Percentiles rank a stretch among this genome's conserved stretches.
Conservation (phyloP, 2,329 filamentous ascomycete genomes). For the Cercospora nicotianae region DNA sequence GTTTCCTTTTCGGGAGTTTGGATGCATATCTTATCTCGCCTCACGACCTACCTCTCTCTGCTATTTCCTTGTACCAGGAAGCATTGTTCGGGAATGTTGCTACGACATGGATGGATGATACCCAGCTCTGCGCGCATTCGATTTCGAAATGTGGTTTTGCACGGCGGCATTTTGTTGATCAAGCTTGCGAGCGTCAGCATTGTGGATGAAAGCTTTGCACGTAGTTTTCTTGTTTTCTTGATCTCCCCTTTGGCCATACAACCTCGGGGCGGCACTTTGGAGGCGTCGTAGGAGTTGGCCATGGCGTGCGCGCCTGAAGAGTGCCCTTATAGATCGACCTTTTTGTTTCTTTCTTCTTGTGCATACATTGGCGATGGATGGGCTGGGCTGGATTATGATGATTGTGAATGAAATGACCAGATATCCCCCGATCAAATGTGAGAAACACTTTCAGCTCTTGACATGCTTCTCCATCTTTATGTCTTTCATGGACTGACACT, state of each 20-base stretch:
- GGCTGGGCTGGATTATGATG: neutral
- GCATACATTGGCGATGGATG: neutral
- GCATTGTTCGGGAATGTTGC: slow-evolving; percentile 17
- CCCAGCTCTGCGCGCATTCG: slow-evolving; percentile 17
- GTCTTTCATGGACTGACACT: no score
- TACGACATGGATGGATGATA: slow-evolving; percentile 20
- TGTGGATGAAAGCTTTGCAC: neutral
- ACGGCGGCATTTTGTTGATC: neutral
- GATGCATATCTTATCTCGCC: slow-evolving; percentile 16
- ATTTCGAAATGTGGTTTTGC: neutral
- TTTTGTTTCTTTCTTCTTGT: neutral
- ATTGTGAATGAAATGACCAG: neutral
- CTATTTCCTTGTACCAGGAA: slow-evolving; percentile 12
- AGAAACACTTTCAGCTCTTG: neutral
- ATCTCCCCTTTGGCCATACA: neutral
- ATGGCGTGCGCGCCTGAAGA: neutral
- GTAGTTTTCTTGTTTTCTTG: neutral
- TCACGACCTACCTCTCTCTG: slow-evolving; percentile 5
- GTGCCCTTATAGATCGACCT: neutral
- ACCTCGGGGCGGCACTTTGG: neutral
- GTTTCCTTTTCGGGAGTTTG: neutral
- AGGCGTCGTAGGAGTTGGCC: neutral
- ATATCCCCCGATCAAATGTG: neutral
- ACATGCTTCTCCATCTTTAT: neutral
- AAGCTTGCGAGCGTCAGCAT: neutral